Conservation (phyloP, 2,329 filamentous ascomycete genomes). For the Plenodomus biglobosus region DNA sequence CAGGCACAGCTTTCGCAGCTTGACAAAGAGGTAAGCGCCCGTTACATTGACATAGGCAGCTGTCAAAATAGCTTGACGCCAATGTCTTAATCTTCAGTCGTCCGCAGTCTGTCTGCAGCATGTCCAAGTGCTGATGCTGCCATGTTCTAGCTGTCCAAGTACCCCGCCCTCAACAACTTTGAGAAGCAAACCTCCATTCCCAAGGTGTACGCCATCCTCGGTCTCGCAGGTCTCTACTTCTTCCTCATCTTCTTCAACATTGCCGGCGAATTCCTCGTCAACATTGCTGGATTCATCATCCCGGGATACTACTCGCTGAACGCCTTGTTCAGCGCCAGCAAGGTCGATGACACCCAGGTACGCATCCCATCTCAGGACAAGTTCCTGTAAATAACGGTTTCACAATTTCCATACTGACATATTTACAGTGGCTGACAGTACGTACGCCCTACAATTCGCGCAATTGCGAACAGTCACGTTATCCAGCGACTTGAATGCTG, state of each 20-base stretch:
- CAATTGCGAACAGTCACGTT: neutral
- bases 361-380: slow-evolving; percentile 28
- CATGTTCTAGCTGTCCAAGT: slow-evolving; percentile 72
- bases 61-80: slow-evolving; percentile 8
- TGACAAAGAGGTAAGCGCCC: slow-evolving; percentile 72
- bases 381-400: neutral
- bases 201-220: slow-evolving; percentile 82
- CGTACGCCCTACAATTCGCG: slow-evolving; percentile 11
- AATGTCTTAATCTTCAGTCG: neutral
- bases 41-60: slow-evolving; percentile 10
- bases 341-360: slow-evolving; percentile 81
- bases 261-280: slow-evolving; percentile 83
- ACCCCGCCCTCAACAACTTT: slow-evolving; percentile 78
- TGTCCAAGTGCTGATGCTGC: slow-evolving; percentile 23
- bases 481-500: neutral
- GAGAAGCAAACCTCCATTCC: slow-evolving; percentile 81
- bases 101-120: neutral
- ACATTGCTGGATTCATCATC: slow-evolving; percentile 79
- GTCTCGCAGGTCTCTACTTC: slow-evolving; percentile 77
- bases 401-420: slow-evolving; percentile 43
- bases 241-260: slow-evolving; percentile 93
- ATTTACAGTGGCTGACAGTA: slow-evolving; percentile 63
- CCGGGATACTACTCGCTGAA: slow-evolving; percentile 82
- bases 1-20: slow-evolving; percentile 76
- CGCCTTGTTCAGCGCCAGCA: slow-evolving; percentile 71